phyloP scores from a whole-genome alignment of 108 stramenopile species.

The Skeletonema costatum region DNA sequence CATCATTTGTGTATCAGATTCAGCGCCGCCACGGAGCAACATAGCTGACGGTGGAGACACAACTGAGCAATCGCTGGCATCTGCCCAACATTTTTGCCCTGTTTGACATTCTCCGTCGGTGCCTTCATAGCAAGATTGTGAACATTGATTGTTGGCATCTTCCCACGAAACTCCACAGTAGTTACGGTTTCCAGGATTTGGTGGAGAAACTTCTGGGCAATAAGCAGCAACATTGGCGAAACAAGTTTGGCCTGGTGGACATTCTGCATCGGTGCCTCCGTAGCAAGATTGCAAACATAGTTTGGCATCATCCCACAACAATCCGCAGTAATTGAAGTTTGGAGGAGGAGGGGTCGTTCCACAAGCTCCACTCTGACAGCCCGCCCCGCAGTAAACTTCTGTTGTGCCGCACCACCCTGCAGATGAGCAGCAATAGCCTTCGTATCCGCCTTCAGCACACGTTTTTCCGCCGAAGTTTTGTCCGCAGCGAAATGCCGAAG shows the following conservation, averaged over 20 bases:
- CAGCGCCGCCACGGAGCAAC: neutral
- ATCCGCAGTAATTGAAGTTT: too few species aligned
- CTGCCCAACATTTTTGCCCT: neutral
- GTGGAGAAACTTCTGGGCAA: too few species aligned
- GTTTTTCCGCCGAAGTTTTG: neutral
- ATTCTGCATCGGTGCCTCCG: too few species aligned
- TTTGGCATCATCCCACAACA: too few species aligned
- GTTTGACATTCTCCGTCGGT: too few species aligned
- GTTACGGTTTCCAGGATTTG: too few species aligned
- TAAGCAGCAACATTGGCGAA: too few species aligned
- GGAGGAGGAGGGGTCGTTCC: neutral
- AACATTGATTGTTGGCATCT: too few species aligned
- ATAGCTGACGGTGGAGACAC: neutral
- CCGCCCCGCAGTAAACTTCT: neutral
- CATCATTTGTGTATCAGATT: neutral
- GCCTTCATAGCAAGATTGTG: too few species aligned
- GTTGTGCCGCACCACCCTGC: neutral
- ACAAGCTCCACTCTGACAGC: neutral
- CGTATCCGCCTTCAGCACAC: neutral
- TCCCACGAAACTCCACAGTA: too few species aligned
- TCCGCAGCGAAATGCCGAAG: neutral
- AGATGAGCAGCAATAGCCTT: neutral
- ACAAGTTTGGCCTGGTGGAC: too few species aligned
- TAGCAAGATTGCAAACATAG: too few species aligned
- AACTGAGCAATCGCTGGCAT: neutral